phyloP scores from a whole-genome alignment of 371 early-diverging fungal species.

The Choanephora cucurbitarum region DNA sequence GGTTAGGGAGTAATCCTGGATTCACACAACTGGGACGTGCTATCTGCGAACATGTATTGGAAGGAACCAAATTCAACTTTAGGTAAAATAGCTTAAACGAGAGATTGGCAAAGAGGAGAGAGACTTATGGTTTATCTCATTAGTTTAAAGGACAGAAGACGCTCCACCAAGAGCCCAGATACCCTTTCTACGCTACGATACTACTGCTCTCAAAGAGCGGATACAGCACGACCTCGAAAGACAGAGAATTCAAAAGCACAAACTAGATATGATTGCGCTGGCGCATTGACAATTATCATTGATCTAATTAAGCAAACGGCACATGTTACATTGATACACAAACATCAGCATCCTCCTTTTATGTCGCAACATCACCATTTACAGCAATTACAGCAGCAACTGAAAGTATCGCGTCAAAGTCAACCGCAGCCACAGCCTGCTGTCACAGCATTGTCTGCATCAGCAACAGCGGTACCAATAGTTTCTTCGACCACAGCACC shows the following conservation, averaged over 20 bases:
- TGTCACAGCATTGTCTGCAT: constrained; percentile 10
- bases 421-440: constrained; percentile 7
- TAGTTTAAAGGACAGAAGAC: constrained; percentile 53
- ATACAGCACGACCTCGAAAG: constrained; percentile 51
- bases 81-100: constrained; percentile 30
- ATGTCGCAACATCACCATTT: constrained; percentile 39
- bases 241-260: constrained; percentile 46
- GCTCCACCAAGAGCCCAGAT: constrained; percentile 48
- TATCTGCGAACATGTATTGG: constrained; percentile 46
- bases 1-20: constrained; percentile 28
- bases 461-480: constrained; percentile 14
- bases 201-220: constrained; percentile 51
- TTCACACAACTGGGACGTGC: constrained; percentile 51
- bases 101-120: neutral
- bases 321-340: constrained; percentile 50
- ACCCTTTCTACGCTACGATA: constrained; percentile 50
- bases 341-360: constrained; percentile 49
- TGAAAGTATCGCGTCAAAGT: constrained; percentile 4
- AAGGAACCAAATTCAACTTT: constrained; percentile 52
- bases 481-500: no score
- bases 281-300: constrained; percentile 52
- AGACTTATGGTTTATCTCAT: neutral
- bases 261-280: constrained; percentile 47
- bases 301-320: constrained; percentile 47
- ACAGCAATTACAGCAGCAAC: constrained; percentile 21